Conservation (phyloP, 2,329 filamentous ascomycete genomes). For the Orbilia brochopaga region DNA sequence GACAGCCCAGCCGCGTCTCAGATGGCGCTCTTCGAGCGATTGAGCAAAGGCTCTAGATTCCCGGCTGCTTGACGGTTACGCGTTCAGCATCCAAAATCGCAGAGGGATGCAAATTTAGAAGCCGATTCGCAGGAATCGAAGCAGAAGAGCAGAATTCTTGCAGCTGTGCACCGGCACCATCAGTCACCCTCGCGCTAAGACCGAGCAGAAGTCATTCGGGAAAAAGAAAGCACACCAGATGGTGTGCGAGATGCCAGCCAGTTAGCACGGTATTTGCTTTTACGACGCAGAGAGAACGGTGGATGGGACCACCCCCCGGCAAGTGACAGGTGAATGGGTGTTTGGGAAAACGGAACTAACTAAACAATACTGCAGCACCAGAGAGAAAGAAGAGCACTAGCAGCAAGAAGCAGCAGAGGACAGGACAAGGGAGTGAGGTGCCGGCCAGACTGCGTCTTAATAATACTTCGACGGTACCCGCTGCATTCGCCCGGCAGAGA, state of each 20-base stretch:
- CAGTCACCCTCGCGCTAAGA: conserved; percentile 50
- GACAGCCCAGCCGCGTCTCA: conserved; percentile 24
- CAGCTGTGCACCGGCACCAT: conserved; percentile 49
- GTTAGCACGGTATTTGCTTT: conserved; percentile 42
- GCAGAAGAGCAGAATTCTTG: conserved; percentile 40
- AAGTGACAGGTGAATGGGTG: conserved; percentile 48
- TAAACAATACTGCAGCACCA: too few species aligned
- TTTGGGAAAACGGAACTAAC: conserved; percentile 31
- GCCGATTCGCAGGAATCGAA: conserved; percentile 28
- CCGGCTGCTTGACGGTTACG: neutral
- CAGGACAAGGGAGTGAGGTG: conserved; percentile 16
- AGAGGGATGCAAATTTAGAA: conserved; percentile 48
- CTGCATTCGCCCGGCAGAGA: conserved; percentile 6
- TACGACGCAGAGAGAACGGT: conserved; percentile 28
- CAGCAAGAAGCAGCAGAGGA: too few species aligned
- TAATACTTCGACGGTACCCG: conserved; percentile 50
- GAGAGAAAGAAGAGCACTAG: too few species aligned
- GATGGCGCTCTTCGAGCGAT: conserved; percentile 9
- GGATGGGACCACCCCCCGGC: conserved; percentile 40
- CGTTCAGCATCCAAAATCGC: conserved; percentile 14
- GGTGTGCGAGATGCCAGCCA: conserved; percentile 33
- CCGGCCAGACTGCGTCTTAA: conserved; percentile 26
- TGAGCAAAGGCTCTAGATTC: conserved; percentile 7
- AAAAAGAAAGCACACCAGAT: conserved; percentile 29
- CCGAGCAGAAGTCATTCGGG: conserved; percentile 23